These are phyloP conservation scores for Aspergillus aculeatus DNA, from an alignment of 2,329 filamentous ascomycete species.

Conservation along the genomic window DNA sequence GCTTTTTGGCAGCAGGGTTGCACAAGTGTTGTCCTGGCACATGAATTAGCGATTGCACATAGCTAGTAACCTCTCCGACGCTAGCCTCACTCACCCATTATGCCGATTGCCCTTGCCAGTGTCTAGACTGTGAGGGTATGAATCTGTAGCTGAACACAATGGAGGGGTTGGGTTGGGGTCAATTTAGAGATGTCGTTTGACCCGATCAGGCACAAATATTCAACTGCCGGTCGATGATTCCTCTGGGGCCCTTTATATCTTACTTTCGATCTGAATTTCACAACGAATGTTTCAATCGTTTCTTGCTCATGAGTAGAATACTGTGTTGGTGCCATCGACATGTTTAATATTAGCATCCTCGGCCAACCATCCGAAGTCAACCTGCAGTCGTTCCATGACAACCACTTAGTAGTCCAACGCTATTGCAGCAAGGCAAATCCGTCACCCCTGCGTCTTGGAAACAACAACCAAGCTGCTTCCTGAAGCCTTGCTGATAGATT, in stretches of 20 bases:
- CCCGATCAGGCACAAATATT: background rate
- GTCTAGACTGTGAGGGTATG: no score
- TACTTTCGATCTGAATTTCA: no score
- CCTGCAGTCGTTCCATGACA: background rate
- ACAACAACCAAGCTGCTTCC: background rate
- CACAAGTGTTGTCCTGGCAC: background rate
- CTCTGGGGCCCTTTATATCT: no score
- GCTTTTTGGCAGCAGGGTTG: background rate
- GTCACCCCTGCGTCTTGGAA: background rate
- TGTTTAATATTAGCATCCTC: no score
- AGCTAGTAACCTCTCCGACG: background rate
- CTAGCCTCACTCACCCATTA: background rate
- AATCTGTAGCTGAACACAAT: background rate
- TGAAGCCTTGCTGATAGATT: no score
- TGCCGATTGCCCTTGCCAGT: no score
- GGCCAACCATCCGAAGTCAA: no score
- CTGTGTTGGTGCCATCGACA: no score
- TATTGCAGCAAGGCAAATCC: background rate
- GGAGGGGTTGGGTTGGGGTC: background rate
- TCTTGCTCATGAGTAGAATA: no score
- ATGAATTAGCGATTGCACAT: background rate
- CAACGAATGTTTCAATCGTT: no score
- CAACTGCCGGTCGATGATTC: background rate
- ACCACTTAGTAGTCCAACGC: background rate
- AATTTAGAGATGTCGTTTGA: background rate